Evolutionary conservation across 331 rosid genomes (phyloP).

Genomic region (Phaseolus coccineus): DNA sequence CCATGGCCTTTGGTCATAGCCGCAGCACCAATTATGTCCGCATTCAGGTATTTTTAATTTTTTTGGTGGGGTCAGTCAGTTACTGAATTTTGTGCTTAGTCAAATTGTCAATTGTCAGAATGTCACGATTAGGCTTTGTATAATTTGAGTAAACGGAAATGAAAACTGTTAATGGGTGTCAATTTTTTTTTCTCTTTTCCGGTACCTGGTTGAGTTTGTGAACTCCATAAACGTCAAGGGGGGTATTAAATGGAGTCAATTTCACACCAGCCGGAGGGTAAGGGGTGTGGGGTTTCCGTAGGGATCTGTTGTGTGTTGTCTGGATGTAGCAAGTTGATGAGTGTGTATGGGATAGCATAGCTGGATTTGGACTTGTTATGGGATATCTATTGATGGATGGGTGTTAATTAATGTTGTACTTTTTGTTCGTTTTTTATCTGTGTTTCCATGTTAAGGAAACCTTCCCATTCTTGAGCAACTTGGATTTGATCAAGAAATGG

Average conservation of each 20-base stretch:
- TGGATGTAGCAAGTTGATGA: constrained; percentile 51
- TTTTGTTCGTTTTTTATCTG: constrained; percentile 29
- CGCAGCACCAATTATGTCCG: constrained; percentile 86
- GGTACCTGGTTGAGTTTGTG: constrained; percentile 32
- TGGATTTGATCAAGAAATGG: constrained; percentile 21
- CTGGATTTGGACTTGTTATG: constrained; percentile 58
- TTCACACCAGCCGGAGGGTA: constrained; percentile 55
- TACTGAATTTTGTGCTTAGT: constrained; percentile 32
- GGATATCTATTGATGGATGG: constrained; percentile 34
- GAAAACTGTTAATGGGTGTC: background rate
- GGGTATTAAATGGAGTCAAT: constrained; percentile 54
- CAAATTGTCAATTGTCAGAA: constrained; percentile 33
- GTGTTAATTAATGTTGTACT: constrained; percentile 51
- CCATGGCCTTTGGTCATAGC: constrained; percentile 89
- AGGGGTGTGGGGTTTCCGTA: constrained; percentile 50
- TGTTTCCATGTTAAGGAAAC: constrained; percentile 1
- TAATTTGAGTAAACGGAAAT: constrained; percentile 5
- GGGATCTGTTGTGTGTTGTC: constrained; percentile 54
- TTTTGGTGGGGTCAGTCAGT: constrained; percentile 20
- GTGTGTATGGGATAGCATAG: constrained; percentile 52
- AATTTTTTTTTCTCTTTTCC: background rate
- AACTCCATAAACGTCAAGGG: constrained; percentile 43
- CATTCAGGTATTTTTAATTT: constrained; percentile 70
- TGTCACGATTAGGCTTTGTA: constrained; percentile 12
- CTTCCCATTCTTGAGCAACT: constrained; percentile 23